Evolutionary conservation across 1,139 yeast genomes (phyloP).

Genomic region (Suhomyces anneliseae): DNA sequence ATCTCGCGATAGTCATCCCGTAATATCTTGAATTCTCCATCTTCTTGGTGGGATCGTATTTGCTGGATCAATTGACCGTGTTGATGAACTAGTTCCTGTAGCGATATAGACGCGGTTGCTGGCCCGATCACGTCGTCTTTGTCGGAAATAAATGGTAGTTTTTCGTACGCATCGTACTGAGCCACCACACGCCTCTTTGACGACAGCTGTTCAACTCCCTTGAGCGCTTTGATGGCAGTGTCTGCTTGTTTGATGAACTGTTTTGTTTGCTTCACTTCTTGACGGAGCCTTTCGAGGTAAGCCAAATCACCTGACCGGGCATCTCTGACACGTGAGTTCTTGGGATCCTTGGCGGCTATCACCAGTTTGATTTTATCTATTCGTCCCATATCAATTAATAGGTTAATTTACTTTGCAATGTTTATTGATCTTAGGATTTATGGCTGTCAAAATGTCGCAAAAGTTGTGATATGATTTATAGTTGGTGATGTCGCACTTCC

Average conservation of each 20-base stretch:
- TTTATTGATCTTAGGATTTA: not conserved
- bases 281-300: constrained; percentile 27
- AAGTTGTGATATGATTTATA: not conserved
- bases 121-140: constrained; percentile 41
- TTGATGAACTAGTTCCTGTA: constrained; percentile 20
- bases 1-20: constrained; percentile 11
- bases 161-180: constrained; percentile 25
- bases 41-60: not conserved
- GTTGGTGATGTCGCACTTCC: too few species aligned
- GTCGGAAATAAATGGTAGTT: constrained; percentile 33
- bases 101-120: constrained; percentile 31
- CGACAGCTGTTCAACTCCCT: not conserved
- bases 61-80: constrained; percentile 16
- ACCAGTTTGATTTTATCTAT: constrained; percentile 1
- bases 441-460: not conserved
- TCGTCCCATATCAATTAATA: constrained; percentile 1
- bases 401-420: not conserved
- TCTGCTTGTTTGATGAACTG: constrained; percentile 33
- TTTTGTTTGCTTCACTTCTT: constrained; percentile 30
- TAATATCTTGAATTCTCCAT: constrained; percentile 2
- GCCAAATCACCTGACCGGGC: constrained; percentile 4
- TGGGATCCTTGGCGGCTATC: not conserved
- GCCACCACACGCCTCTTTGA: constrained; percentile 19
- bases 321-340: not conserved
- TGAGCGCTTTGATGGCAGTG: constrained; percentile 19